phyloP scores from a whole-genome alignment of 192 early-diverging fungal species.

The Rhizophagus prolifer region DNA sequence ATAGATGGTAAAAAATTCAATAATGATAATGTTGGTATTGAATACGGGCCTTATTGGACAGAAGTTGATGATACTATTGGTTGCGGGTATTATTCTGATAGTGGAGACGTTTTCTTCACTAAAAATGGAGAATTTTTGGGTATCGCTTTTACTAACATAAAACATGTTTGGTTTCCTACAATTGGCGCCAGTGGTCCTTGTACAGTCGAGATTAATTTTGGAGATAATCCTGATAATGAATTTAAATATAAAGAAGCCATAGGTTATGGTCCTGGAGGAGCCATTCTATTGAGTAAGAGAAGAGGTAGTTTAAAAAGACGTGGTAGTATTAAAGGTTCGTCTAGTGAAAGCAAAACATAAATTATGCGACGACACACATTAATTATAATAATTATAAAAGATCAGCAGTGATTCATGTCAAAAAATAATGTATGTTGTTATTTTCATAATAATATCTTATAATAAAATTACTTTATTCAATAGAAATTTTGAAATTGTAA shows the following conservation, averaged over 20 bases:
- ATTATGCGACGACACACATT: too few species aligned
- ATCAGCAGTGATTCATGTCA: too few species aligned
- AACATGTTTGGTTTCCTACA: slow-evolving; percentile 41
- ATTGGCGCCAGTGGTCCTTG: slow-evolving; percentile 40
- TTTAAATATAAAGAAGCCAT: neutral
- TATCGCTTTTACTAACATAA: slow-evolving; percentile 29
- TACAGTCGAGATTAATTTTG: slow-evolving; percentile 39
- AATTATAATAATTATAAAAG: too few species aligned
- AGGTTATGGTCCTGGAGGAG: neutral
- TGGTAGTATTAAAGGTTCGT: neutral
- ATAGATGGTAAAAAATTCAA: slow-evolving; percentile 47
- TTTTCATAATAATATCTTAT: too few species aligned
- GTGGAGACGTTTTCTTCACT: slow-evolving; percentile 44
- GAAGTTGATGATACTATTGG: slow-evolving; percentile 36
- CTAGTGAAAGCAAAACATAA: neutral
- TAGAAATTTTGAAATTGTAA: too few species aligned
- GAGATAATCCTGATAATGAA: slow-evolving; percentile 7
- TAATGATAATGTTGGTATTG: slow-evolving; percentile 35
- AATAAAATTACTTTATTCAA: too few species aligned
- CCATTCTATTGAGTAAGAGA: neutral
- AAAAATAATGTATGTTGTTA: too few species aligned
- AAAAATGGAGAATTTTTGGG: slow-evolving; percentile 37
- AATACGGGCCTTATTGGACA: slow-evolving; percentile 33
- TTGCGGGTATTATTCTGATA: slow-evolving; percentile 34
- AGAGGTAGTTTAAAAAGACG: neutral